phyloP scores from a whole-genome alignment of 2,329 filamentous ascomycete species.

The Coniella lustricola region DNA sequence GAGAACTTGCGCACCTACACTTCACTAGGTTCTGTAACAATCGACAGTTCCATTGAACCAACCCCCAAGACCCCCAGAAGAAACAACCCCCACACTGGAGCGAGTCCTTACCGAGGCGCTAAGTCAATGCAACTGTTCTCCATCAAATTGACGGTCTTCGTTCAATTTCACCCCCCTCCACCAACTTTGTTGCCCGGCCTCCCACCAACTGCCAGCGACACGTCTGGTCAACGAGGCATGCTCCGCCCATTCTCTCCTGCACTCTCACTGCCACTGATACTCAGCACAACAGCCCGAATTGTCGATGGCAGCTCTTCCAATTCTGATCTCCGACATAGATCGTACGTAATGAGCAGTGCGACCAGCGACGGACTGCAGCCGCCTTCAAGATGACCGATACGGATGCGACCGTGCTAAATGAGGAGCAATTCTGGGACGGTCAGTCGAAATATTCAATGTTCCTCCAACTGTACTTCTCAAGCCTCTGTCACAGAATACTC shows the following conservation, averaged over 20 bases:
- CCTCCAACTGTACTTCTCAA: slow-evolving; percentile 4
- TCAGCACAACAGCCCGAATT: background rate
- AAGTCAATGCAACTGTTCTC: too few relatives aligned
- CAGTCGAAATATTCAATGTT: slow-evolving; percentile 20
- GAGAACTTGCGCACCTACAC: too few relatives aligned
- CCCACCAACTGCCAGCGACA: too few relatives aligned
- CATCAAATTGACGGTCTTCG: background rate
- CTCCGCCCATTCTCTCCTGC: background rate
- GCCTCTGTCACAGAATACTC: background rate
- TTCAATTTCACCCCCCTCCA: background rate
- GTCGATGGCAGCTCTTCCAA: background rate
- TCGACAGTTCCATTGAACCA: too few relatives aligned
- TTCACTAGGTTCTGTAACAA: too few relatives aligned
- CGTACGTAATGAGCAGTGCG: slow-evolving; percentile 14
- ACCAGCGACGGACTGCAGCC: slow-evolving; percentile 5
- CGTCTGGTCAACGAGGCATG: too few relatives aligned
- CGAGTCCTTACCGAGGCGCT: background rate
- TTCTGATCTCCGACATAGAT: background rate
- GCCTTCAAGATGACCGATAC: slow-evolving; percentile 48
- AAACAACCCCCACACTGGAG: background rate
- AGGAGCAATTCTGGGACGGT: slow-evolving; percentile 89
- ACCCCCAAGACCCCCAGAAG: too few relatives aligned
- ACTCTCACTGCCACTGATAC: background rate
- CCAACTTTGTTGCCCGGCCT: too few relatives aligned
- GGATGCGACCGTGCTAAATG: slow-evolving; percentile 67